A percentile compares a stretch with the other conserved stretches of the same genome.
Evolutionary conservation across 306 rosid genomes (phyloP).

Genomic region (Sechiopsis laciniata): DNA sequence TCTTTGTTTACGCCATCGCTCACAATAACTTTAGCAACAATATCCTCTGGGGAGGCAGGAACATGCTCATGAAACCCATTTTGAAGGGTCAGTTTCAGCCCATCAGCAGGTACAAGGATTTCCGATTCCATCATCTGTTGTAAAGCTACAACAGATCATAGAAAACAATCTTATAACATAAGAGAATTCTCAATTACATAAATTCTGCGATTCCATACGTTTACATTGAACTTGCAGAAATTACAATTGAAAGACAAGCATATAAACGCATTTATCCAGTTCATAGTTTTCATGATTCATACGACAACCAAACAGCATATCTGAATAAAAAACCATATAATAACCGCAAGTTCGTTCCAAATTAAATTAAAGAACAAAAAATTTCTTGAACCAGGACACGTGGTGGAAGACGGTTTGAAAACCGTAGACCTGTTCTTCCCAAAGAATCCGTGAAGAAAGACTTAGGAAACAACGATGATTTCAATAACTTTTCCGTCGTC

Average conservation of each 20-base stretch:
- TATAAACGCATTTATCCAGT: neutral
- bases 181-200: neutral
- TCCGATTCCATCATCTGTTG: constrained; percentile 56
- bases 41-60: constrained; percentile 30
- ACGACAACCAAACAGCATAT: neutral
- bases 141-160: constrained; percentile 35
- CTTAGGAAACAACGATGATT: neutral
- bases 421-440: constrained; percentile 4
- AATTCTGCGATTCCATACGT: neutral
- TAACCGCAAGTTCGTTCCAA: constrained; percentile 4
- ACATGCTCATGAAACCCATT: constrained; percentile 48
- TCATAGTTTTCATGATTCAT: neutral
- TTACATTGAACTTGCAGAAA: neutral
- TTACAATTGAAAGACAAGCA: neutral
- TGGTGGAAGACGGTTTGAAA: neutral
- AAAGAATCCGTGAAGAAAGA: constrained; percentile 6
- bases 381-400: constrained; percentile 11
- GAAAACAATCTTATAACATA: neutral
- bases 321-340: neutral
- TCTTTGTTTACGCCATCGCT: constrained; percentile 24
- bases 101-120: constrained; percentile 36
- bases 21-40: constrained; percentile 31
- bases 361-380: neutral
- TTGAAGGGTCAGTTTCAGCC: constrained; percentile 44
- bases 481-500: neutral